Percentiles rank a stretch among this genome's conserved stretches.
Conservation (phyloP, 1,284 basidiomycete genomes). For the Heliocybe sulcata region DNA sequence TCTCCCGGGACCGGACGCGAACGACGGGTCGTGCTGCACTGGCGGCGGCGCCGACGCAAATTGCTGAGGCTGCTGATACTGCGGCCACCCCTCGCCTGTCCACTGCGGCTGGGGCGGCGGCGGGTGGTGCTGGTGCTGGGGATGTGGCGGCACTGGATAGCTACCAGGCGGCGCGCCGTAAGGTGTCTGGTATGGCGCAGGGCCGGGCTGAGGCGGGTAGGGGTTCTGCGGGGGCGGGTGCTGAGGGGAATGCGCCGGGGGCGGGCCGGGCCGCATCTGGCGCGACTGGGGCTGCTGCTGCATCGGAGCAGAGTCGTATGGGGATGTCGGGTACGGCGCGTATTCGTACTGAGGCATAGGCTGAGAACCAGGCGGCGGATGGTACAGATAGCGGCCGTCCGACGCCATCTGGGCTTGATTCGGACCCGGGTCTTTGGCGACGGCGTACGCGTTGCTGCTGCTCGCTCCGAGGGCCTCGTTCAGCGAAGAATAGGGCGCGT, state of each 20-base stretch:
- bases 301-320: constrained; percentile 32
- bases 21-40: constrained; percentile 20
- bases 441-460: constrained; percentile 3
- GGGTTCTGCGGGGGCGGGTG: constrained; percentile 24
- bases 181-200: constrained; percentile 10
- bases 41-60: constrained; percentile 17
- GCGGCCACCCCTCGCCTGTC: constrained; percentile 22
- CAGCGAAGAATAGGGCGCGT: constrained; percentile 9
- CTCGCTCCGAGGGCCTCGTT: constrained; percentile 8
- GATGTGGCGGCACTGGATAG: constrained; percentile 17
- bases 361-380: constrained; percentile 26
- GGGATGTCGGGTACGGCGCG: constrained; percentile 30
- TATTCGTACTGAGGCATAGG: constrained; percentile 41
- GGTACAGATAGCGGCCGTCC: constrained; percentile 53
- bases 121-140: neutral
- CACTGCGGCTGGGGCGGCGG: constrained; percentile 24
- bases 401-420: constrained; percentile 39
- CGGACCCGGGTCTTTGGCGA: neutral
- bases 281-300: constrained; percentile 26
- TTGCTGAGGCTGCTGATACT: constrained; percentile 15
- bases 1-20: constrained; percentile 24
- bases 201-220: constrained; percentile 17
- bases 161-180: neutral
- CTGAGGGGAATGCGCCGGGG: constrained; percentile 25
- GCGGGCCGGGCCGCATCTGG: constrained; percentile 19